phyloP scores from a whole-genome alignment of 371 early-diverging fungal genomes.

The Saksenaea vasiformis region DNA sequence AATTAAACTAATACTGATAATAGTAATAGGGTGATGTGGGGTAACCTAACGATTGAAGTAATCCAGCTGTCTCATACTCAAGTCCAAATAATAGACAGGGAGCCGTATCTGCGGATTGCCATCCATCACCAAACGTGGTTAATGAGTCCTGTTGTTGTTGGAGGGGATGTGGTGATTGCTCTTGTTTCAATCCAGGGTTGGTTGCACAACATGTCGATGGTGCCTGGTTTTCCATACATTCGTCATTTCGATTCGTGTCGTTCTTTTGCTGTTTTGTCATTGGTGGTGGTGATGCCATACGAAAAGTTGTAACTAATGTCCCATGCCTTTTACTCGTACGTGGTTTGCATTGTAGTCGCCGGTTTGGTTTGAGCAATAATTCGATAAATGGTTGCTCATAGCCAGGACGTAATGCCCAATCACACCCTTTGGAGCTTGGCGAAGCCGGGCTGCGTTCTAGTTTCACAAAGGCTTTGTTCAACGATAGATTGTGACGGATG shows the following conservation, averaged over 20 bases:
- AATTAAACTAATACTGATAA: background rate
- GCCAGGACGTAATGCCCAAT: constrained; percentile 76
- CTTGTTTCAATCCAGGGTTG: background rate
- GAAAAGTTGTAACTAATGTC: background rate
- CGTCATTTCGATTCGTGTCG: background rate
- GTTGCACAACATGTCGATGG: background rate
- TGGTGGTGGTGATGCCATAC: background rate
- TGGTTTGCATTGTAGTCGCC: constrained; percentile 11
- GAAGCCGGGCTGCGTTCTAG: constrained; percentile 70
- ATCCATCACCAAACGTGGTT: background rate
- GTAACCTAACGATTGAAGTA: background rate
- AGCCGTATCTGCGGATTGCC: background rate
- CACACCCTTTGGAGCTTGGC: constrained; percentile 86
- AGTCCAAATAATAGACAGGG: background rate
- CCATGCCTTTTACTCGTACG: background rate
- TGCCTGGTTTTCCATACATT: background rate
- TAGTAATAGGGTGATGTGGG: background rate
- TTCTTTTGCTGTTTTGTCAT: background rate
- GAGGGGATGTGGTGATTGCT: background rate
- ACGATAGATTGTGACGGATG: constrained; percentile 93
- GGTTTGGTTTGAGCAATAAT: constrained; percentile 33
- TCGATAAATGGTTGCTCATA: constrained; percentile 46
- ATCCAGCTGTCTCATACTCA: background rate
- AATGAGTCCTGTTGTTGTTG: background rate
- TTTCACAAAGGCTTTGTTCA: constrained; percentile 80